Evolutionary conservation across 768 basidiomycete genomes (phyloP).

Genomic region (Brasilioporus rufonigricans): DNA sequence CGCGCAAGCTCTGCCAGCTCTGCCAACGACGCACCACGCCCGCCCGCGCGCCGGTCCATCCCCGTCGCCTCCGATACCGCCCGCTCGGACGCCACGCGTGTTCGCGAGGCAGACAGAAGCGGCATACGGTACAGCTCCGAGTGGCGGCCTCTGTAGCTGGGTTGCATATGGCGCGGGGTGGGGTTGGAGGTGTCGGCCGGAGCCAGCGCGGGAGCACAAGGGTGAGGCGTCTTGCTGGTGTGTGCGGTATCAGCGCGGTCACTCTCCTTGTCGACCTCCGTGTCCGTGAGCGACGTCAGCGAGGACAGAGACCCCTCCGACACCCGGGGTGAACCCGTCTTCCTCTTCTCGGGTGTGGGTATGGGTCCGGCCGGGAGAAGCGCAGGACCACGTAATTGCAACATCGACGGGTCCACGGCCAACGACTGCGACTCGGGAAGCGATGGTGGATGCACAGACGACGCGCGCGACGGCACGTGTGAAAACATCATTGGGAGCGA

Average conservation of each 20-base stretch:
- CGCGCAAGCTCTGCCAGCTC: slow-evolving; percentile 18
- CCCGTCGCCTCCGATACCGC: neutral
- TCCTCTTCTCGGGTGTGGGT: no score
- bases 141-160: neutral
- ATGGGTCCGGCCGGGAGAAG: neutral
- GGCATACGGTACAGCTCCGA: neutral
- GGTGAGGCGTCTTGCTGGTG: neutral
- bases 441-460: neutral
- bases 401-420: slow-evolving; percentile 12
- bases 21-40: slow-evolving; percentile 18
- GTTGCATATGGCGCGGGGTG: no score
- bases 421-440: neutral
- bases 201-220: no score
- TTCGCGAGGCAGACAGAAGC: neutral
- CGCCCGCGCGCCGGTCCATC: slow-evolving; percentile 8
- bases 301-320: neutral
- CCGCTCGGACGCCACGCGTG: neutral
- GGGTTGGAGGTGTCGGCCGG: neutral
- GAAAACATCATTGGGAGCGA: slow-evolving; percentile 1
- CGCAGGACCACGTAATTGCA: neutral
- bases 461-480: neutral
- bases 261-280: neutral
- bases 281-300: slow-evolving; percentile 1
- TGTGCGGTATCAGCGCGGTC: neutral
- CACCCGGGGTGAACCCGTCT: no score